These are phyloP conservation scores for Pythium myriotylum DNA, from an alignment of 352 stramenopile genomes.

Conservation along the genomic window DNA sequence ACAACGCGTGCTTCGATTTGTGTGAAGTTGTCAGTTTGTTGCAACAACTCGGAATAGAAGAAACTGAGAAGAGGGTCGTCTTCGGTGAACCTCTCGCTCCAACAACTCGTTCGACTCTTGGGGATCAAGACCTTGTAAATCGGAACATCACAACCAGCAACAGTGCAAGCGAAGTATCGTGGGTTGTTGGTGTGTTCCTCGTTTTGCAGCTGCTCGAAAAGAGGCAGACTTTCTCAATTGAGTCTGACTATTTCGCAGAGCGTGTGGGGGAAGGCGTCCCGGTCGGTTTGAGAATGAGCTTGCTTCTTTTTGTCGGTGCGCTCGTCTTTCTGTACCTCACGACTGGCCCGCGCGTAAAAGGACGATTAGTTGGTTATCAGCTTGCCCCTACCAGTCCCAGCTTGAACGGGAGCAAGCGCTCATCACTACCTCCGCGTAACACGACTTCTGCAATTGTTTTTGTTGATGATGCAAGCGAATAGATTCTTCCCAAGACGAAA, in stretches of 20 bases:
- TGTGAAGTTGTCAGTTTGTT: constrained; percentile 69
- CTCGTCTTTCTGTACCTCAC: constrained; percentile 58
- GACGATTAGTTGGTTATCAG: constrained; percentile 33
- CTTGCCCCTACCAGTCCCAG: constrained; percentile 37
- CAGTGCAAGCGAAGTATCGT: constrained; percentile 43
- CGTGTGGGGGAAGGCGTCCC: constrained; percentile 70
- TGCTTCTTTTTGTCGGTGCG: constrained; percentile 56
- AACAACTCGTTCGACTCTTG: constrained; percentile 20
- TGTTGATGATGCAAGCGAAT: constrained; percentile 75
- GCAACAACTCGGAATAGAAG: constrained; percentile 51
- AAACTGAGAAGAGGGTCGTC: constrained; percentile 52
- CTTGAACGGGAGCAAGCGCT: constrained; percentile 33
- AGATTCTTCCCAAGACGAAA: constrained; percentile 6
- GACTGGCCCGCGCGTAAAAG: constrained; percentile 26
- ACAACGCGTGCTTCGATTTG: constrained; percentile 55
- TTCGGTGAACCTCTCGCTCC: constrained; percentile 57
- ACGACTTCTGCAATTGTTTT: constrained; percentile 68
- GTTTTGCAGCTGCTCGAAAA: constrained; percentile 66
- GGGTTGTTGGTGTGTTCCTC: constrained; percentile 71
- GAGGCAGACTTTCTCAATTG: constrained; percentile 54
- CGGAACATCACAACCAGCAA: constrained; percentile 17
- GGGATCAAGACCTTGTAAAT: constrained; percentile 16
- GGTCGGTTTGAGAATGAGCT: constrained; percentile 66
- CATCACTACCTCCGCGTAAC: constrained; percentile 8
- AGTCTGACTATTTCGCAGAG: constrained; percentile 62